Evolutionary conservation across 2,329 filamentous ascomycete genomes (phyloP).

Genomic region (Curvularia hawaiiensis): DNA sequence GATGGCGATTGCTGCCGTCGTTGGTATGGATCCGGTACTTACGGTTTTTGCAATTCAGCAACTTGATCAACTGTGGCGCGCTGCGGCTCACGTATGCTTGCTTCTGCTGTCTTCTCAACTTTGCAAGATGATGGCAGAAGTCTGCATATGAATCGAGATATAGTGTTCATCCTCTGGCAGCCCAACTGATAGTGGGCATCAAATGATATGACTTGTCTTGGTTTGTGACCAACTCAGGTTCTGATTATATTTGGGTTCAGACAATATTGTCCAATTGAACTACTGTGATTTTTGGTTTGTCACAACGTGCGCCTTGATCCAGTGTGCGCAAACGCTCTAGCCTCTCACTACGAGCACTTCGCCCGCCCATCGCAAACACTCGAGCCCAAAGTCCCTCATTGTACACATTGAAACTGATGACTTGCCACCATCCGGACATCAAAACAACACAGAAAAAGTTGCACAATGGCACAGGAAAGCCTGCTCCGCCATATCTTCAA

Average conservation of each 20-base stretch:
- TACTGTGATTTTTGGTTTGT: neutral
- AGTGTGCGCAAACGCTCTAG: neutral
- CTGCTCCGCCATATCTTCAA: slow-evolving; percentile 27
- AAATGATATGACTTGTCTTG: neutral
- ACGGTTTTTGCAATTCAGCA: neutral
- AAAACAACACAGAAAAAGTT: neutral
- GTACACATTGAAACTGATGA: neutral
- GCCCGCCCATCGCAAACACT: neutral
- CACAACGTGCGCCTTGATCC: neutral
- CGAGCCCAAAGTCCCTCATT: neutral
- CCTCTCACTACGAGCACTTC: neutral
- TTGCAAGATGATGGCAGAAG: neutral
- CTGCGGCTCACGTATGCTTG: neutral
- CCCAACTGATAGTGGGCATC: neutral
- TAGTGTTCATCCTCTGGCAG: neutral
- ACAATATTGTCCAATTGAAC: neutral
- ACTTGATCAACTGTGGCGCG: neutral
- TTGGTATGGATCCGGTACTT: neutral
- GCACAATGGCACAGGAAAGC: slow-evolving; percentile 11
- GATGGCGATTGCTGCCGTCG: neutral
- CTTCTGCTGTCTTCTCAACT: neutral
- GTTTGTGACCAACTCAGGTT: neutral
- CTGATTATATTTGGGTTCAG: neutral
- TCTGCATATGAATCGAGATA: neutral
- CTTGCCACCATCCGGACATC: too few relatives aligned